Percentiles rank a stretch among this genome's conserved stretches.
phyloP scores from a whole-genome alignment of 2,329 filamentous ascomycete genomes.

The Colletotrichum higginsianum region DNA sequence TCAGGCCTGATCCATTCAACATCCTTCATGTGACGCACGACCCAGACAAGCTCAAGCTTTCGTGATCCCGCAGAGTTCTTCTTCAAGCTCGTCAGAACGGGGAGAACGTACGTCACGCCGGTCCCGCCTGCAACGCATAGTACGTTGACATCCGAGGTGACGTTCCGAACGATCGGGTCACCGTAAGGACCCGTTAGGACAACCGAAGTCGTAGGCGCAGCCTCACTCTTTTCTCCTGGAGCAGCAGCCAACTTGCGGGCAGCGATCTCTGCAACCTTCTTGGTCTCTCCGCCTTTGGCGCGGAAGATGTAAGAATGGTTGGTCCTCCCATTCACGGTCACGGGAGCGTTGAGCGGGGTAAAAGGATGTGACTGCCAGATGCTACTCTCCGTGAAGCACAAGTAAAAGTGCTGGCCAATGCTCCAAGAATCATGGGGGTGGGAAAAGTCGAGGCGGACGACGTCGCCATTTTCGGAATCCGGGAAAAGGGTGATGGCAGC shows the following conservation, averaged over 20 bases:
- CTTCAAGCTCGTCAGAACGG: constrained; percentile 60
- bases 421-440: constrained; percentile 74
- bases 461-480: constrained; percentile 70
- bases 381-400: constrained; percentile 76
- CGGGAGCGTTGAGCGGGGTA: constrained; percentile 72
- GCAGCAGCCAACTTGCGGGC: constrained; percentile 52
- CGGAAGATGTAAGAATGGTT: constrained; percentile 71
- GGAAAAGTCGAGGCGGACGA: constrained; percentile 77
- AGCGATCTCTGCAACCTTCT: constrained; percentile 64
- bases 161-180: constrained; percentile 58
- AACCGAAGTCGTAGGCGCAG: constrained; percentile 63
- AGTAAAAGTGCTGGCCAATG: constrained; percentile 80
- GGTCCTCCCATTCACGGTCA: constrained; percentile 56
- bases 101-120: constrained; percentile 58
- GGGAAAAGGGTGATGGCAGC: constrained; percentile 68
- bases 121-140: constrained; percentile 59
- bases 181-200: constrained; percentile 77
- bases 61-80: constrained; percentile 48
- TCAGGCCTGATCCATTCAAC: constrained; percentile 72
- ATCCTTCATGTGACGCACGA: constrained; percentile 68
- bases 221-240: constrained; percentile 13
- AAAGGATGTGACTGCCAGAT: constrained; percentile 83
- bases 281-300: constrained; percentile 72
- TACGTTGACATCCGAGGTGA: constrained; percentile 58
- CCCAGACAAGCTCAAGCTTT: constrained; percentile 76